Percentiles rank a stretch among this genome's conserved stretches.
Conservation (phyloP, 805 yeast species). For the Metschnikowia koreensis region DNA sequence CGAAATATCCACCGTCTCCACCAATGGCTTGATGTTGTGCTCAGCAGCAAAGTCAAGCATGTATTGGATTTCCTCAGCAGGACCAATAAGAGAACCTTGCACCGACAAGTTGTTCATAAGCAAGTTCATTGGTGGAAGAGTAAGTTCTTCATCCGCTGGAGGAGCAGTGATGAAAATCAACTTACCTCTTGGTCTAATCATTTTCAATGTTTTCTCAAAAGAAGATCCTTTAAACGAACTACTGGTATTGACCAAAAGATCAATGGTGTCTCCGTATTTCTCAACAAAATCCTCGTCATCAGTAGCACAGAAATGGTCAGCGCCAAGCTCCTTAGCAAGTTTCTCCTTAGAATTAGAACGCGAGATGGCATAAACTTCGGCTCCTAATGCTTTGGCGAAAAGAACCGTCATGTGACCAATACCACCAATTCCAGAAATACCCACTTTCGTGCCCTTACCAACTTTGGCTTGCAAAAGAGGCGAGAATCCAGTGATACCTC, state of each 20-base stretch:
- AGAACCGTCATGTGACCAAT: conserved; percentile 63
- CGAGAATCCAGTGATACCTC: conserved; percentile 22
- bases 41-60: conserved; percentile 20
- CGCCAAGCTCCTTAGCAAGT: conserved; percentile 55
- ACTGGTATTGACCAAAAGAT: conserved; percentile 17
- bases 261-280: conserved; percentile 14
- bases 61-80: conserved; percentile 16
- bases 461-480: conserved; percentile 21
- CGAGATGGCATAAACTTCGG: conserved; percentile 59
- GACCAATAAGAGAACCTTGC: conserved; percentile 17
- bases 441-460: conserved; percentile 42
- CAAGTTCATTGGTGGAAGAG: conserved; percentile 11
- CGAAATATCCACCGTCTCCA: conserved; percentile 18
- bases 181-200: conserved; percentile 18
- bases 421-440: conserved; percentile 65
- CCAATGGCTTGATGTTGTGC: conserved; percentile 19
- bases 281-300: conserved; percentile 22
- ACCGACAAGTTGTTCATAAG: conserved; percentile 15
- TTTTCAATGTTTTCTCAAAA: conserved; percentile 13
- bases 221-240: conserved; percentile 19
- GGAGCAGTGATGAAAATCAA: conserved; percentile 19
- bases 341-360: conserved; percentile 49
- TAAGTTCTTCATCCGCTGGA: conserved; percentile 11
- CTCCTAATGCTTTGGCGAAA: conserved; percentile 61
- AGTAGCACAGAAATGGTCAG: conserved; percentile 37